These are phyloP conservation scores for Daldinia grandis DNA, from an alignment of 495 filamentous ascomycete species.

Conservation along the genomic window DNA sequence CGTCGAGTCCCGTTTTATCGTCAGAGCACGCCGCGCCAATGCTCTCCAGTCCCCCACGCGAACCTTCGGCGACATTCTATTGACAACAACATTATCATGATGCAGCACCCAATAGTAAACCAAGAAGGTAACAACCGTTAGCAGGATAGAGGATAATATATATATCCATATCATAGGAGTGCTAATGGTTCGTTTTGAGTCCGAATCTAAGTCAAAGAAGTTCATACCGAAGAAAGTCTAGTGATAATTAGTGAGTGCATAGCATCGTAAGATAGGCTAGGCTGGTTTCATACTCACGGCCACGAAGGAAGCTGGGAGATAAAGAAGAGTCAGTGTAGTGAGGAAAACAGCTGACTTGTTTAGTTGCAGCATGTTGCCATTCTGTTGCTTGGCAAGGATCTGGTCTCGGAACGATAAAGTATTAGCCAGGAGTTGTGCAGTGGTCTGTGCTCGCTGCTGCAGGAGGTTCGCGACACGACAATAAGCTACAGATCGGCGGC, in stretches of 20 bases:
- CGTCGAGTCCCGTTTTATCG: slow-evolving; percentile 10
- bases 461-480: slow-evolving; percentile 45
- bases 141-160: slow-evolving; percentile 21
- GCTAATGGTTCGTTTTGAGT: slow-evolving; percentile 21
- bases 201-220: slow-evolving; percentile 39
- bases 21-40: slow-evolving; percentile 18
- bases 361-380: slow-evolving; percentile 51
- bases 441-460: slow-evolving; percentile 45
- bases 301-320: slow-evolving; percentile 56
- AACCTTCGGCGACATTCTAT: slow-evolving; percentile 35
- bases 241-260: background rate
- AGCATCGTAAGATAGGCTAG: background rate
- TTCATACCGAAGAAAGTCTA: slow-evolving; percentile 45
- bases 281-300: slow-evolving; percentile 48
- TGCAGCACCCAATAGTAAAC: slow-evolving; percentile 43
- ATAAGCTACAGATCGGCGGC: slow-evolving; percentile 36
- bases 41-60: slow-evolving; percentile 23
- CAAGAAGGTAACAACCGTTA: slow-evolving; percentile 38
- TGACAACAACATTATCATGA: slow-evolving; percentile 27
- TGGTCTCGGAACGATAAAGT: slow-evolving; percentile 53
- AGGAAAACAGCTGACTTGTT: slow-evolving; percentile 55
- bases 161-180: slow-evolving; percentile 44
- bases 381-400: slow-evolving; percentile 49
- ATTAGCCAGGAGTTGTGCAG: slow-evolving; percentile 48
- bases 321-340: slow-evolving; percentile 54